phyloP scores from a whole-genome alignment of 169 alveolate genomes.

The Plasmodium cynomolgi region DNA sequence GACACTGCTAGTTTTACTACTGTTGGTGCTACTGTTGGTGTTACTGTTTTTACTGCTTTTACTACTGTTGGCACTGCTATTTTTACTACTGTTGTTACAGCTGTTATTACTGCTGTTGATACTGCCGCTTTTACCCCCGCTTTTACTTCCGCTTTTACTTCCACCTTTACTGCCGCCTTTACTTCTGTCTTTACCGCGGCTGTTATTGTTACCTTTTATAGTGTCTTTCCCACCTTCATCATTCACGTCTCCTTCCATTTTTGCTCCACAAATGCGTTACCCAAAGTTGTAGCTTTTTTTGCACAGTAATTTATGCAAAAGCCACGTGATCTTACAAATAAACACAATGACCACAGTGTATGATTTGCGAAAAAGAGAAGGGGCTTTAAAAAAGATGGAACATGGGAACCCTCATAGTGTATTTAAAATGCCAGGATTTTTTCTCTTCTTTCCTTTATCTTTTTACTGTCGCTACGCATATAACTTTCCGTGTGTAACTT shows the following conservation, averaged over 20 bases:
- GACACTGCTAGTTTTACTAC: not conserved
- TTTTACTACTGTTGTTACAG: not conserved
- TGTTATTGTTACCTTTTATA: not conserved
- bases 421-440: not conserved
- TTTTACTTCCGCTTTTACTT: not conserved
- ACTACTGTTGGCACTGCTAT: not conserved
- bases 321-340: not conserved
- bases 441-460: not conserved
- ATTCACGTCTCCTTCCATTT: conserved; percentile 36
- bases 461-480: not conserved
- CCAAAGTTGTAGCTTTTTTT: not conserved
- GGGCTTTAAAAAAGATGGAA: not conserved
- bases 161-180: conserved; percentile 6
- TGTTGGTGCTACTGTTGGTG: not conserved
- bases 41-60: not conserved
- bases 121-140: not conserved
- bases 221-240: not conserved
- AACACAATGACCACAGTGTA: not conserved
- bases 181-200: not conserved
- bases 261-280: conserved; percentile 1
- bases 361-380: not conserved
- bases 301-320: not conserved
- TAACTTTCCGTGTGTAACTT: not conserved
- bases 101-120: not conserved
- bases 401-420: not conserved